Base-by-base conservation (phyloP, 495 filamentous ascomycete genomes). In the Podospora pseudoanserina region DNA sequence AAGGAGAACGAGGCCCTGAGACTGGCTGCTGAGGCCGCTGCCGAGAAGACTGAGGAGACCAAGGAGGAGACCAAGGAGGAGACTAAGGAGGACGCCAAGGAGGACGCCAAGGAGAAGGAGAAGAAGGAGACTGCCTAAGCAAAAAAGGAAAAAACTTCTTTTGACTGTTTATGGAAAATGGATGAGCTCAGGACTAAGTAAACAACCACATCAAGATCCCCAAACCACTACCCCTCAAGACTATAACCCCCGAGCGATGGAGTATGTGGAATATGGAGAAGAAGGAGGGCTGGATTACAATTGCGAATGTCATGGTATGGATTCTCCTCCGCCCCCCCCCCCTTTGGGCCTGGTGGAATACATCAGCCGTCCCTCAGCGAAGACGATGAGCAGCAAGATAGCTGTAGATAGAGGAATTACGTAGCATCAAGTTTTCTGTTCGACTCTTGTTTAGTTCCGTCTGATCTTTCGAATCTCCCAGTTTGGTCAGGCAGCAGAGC, bases 1-100 rank as follows among this genome's bases (percentile, higher is more conserved):
- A 89, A 97, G 82, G 95, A 97, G 79, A 99, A 98, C 79, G 92
- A 93, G 85, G 86, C 86, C 72, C 82, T 97, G 57, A 93, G 97
- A 28, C 18, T 16, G n/a, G 32, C 16, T 18, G 18, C 61, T 20
- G 59, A 64, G 18, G 23, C 55, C 18, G 68, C 73, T 68, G 67
- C 67, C 60, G 72, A 75, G 61, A 63, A 62, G n/a, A 69, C 69
- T 20, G 67, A 76, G 53, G 68, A 75, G 63, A 20, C 68, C 20
- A 72, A 76, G 60, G 59, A 64, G 18, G 28, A 39, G 16, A 68
- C 73, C 70, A 67, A 68, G 60, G 72, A 76, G 64, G 63, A 62
- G 23, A 67, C 69, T 19, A 66, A 76, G 53, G 68, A 75, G 63
- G 72, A 76, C 44, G 28, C 65, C 30, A 66, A 76, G 53, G 68